phyloP scores from a whole-genome alignment of 176 grass and related monocot species.

The Musa beccarii region DNA sequence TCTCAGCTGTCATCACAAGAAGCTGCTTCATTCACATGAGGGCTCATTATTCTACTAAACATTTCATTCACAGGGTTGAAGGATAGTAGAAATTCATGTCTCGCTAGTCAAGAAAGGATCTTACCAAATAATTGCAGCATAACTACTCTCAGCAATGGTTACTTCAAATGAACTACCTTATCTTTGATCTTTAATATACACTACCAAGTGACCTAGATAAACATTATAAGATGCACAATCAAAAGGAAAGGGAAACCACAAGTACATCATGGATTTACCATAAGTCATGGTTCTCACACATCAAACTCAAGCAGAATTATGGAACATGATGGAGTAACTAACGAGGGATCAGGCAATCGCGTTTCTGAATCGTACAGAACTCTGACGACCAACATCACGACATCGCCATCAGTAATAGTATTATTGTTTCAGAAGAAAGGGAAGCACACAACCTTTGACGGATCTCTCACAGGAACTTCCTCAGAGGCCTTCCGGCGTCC shows the following conservation, averaged over 20 bases:
- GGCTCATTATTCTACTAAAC: too few species aligned
- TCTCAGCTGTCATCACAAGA: not conserved
- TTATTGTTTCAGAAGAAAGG: not conserved
- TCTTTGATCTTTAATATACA: too few species aligned
- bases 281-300: not conserved
- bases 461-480: constrained; percentile 71
- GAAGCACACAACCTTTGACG: not conserved
- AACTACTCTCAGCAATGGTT: too few species aligned
- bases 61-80: too few species aligned
- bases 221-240: too few species aligned
- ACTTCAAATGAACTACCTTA: too few species aligned
- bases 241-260: too few species aligned
- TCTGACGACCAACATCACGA: not conserved
- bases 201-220: too few species aligned
- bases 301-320: not conserved
- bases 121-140: too few species aligned
- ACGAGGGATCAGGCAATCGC: not conserved
- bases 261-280: not conserved
- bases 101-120: too few species aligned
- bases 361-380: not conserved
- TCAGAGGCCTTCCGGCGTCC: constrained; percentile 61
- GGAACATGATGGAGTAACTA: not conserved
- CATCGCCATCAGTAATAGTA: not conserved
- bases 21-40: not conserved
- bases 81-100: too few species aligned